Conservation (phyloP, 148 eudicot genomes). For the Spergularia bocconei region DNA sequence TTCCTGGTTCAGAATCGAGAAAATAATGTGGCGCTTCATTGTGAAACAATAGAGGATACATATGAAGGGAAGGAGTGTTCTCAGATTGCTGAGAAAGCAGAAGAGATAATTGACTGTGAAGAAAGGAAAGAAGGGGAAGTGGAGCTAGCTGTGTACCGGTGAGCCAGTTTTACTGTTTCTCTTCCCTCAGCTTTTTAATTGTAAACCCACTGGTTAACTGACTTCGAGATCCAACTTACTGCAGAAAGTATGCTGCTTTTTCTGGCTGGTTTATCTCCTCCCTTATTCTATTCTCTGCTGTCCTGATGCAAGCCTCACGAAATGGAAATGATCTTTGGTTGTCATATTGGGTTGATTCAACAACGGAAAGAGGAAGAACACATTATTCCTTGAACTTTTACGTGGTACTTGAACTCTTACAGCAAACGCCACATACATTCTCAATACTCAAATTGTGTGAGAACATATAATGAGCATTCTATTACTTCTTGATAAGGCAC, state of each 20-base stretch:
- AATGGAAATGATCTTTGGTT: slow-evolving; percentile 97
- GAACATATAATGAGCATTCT: neutral
- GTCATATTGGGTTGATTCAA: slow-evolving; percentile 91
- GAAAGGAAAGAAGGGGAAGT: slow-evolving; percentile 89
- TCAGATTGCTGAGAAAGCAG: slow-evolving; percentile 38
- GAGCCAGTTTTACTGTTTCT: slow-evolving; percentile 21
- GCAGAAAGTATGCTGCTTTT: slow-evolving; percentile 90
- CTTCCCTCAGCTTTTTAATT: neutral
- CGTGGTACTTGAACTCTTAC: slow-evolving; percentile 43
- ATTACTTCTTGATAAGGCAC: neutral
- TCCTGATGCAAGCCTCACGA: slow-evolving; percentile 92
- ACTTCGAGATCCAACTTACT: slow-evolving; percentile 18
- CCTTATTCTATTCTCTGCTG: slow-evolving; percentile 66
- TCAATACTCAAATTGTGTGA: neutral
- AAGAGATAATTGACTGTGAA: slow-evolving; percentile 51
- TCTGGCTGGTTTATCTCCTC: slow-evolving; percentile 72
- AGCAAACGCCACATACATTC: neutral
- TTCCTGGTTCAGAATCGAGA: slow-evolving; percentile 32
- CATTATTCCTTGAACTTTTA: slow-evolving; percentile 54
- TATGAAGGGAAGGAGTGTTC: slow-evolving; percentile 35
- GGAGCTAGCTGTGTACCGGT: slow-evolving; percentile 73
- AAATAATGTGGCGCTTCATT: slow-evolving; percentile 26
- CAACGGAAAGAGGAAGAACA: slow-evolving; percentile 40
- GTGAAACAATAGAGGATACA: slow-evolving; percentile 21
- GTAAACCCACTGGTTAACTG: neutral